Base-by-base conservation (phyloP, 352 stramenopile species). In the Pythium coloratum region DNA sequence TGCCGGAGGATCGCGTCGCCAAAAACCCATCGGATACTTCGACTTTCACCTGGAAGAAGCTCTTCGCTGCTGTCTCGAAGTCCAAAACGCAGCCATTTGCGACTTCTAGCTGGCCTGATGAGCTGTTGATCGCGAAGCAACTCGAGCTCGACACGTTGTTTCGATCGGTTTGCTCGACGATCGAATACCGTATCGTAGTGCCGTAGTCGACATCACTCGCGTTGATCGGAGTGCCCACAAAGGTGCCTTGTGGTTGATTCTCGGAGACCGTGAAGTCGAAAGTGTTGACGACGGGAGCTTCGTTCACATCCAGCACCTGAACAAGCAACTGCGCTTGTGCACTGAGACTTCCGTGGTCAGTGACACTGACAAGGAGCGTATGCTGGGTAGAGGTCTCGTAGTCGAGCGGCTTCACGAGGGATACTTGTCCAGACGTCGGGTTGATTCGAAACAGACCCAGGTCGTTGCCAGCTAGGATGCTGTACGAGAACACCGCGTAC, bases 361-460 rank as follows among this genome's bases (percentile, higher is more conserved):
- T 78, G 12, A 79, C 78, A 40, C 51, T 28, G 0, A 84, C 67
- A 3, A 59, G 42, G 10, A 89, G 50, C 8, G 36, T 50, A 16
- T 72, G 55, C 16, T 65, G 12, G 13, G 38, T 14, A 4, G 14
- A 30, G 3, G 13, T 64, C 42, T 75, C 69, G 18, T 44, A 75
- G 34, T 75, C 69, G 14, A 75, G 59, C 6, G 34, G 6, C 2
- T 46, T 46, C 8, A 16, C 7, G 18, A 71, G 26, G 2, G 1
- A 26, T 0, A 77, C 3, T 51, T 72, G 62, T 3, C 71, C 71
- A 6, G 67, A 65, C 4, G 6, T 36, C 6, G 55, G 10, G 28
- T 75, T 40, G 12, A 77, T 61, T 8, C 36, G 1, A 14, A 74
- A 71, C 0, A 59, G 3, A n/a, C 47, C 12, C 24, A 16, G 32